Base-by-base conservation (phyloP, 371 early-diverging fungal species). In the Zancudomyces culisetae region DNA sequence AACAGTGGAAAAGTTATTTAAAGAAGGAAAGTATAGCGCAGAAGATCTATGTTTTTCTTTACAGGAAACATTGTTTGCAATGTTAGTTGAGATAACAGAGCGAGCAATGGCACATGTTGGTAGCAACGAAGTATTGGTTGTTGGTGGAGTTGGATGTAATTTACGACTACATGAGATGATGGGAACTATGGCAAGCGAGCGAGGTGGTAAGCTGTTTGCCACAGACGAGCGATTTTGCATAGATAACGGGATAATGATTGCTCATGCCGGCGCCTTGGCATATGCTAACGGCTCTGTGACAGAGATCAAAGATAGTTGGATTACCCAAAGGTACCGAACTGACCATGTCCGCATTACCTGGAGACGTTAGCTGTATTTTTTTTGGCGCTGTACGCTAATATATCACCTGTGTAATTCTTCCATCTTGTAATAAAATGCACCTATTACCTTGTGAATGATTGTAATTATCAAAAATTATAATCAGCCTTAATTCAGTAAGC, bases 191-290 rank as follows among this genome's bases (percentile, higher is more conserved):
- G 94, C 87, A 2, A 55, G 70, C 46, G 85, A 99, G 58, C 81
- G 99, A 29, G 83, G 77, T 21, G 98, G 86, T 2, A 73, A 69
- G 49, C 78, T 96, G 4, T 94, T 87, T 74, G 90, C 95, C 1
- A 98, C 90, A 1, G 99, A 99, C 68, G 99, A 99, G 61, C 83
- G 56, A 24, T 98, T 88, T 65, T 99, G 99, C 60, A 98, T 99
- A 49, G 99, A 99, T 62, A 99, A 99, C 62, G 99, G 99, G 6
- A 79, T 94, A 42, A 99, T 99, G 99, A 99, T 99, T 67, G 99
- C 99, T 1, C 94, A 95, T 59, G 96, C 98, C 1, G 99, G 99
- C 2, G 69, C 85, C 10, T 60, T 87, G 42, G 82, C 86, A 1
- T 83, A 73, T 61, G 72, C 69, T 24, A 78, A 81, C 20, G 86